These are phyloP conservation scores for Coelastrella sp. DNA, from an alignment of 139 green algal species.

Conservation along the genomic window DNA sequence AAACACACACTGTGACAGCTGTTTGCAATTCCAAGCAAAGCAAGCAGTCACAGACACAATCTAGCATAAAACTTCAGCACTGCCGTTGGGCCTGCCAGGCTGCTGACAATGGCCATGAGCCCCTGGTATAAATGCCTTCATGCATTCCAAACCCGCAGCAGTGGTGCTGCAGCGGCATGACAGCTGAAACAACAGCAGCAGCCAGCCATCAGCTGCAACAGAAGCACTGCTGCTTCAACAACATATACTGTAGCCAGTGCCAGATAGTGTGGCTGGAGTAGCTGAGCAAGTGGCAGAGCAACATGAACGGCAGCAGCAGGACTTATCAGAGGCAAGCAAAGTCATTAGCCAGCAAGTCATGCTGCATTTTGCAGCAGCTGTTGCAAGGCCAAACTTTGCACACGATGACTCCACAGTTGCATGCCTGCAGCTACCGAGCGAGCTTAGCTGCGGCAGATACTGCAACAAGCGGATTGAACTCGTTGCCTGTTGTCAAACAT, in stretches of 20 bases:
- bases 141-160: background rate
- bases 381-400: background rate
- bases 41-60: too few relatives aligned
- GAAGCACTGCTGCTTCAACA: background rate
- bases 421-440: background rate
- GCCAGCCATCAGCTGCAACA: constrained; percentile 41
- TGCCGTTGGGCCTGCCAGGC: too few relatives aligned
- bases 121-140: too few relatives aligned
- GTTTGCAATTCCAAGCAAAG: too few relatives aligned
- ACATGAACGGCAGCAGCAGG: too few relatives aligned
- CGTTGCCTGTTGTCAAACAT: background rate
- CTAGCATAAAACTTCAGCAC: too few relatives aligned
- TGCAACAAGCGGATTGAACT: too few relatives aligned
- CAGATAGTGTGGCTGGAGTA: too few relatives aligned
- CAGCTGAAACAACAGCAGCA: constrained; percentile 21
- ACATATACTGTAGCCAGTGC: too few relatives aligned
- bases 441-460: background rate
- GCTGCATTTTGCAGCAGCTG: background rate
- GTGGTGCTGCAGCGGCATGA: constrained; percentile 13
- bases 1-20: too few relatives aligned
- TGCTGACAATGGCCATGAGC: too few relatives aligned
- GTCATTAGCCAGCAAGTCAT: background rate
- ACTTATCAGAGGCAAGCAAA: background rate
- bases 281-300: too few relatives aligned
- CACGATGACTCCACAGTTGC: background rate